phyloP scores from a whole-genome alignment of 2,329 filamentous ascomycete genomes.

The Uncinocarpus reesii region DNA sequence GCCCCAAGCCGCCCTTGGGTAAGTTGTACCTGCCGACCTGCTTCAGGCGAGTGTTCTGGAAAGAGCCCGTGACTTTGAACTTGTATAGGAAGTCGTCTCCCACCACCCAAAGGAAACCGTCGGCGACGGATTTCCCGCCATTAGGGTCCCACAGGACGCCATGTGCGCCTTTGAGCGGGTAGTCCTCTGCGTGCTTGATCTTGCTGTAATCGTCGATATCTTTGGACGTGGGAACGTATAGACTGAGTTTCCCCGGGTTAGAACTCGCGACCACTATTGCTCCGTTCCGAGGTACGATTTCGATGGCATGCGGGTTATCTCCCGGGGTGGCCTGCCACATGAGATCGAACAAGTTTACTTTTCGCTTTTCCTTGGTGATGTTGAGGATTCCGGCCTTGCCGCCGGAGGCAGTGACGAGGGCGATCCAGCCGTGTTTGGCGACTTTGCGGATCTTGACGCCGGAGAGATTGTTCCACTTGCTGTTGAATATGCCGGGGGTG shows the following conservation, averaged over 20 bases:
- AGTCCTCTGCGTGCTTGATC: slow-evolving; percentile 9
- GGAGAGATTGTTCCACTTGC: slow-evolving; percentile 16
- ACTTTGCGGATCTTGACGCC: slow-evolving; percentile 19
- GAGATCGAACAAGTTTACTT: slow-evolving; percentile 22
- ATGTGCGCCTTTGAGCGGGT: slow-evolving; percentile 9
- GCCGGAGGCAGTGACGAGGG: slow-evolving; percentile 17
- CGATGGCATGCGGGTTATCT: slow-evolving; percentile 18
- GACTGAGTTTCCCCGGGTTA: slow-evolving; percentile 14
- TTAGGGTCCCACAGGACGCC: slow-evolving; percentile 15
- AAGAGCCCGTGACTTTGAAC: slow-evolving; percentile 11
- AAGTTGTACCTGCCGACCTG: slow-evolving; percentile 3
- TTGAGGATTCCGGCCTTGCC: slow-evolving; percentile 35
- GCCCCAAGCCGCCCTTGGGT: slow-evolving; percentile 14
- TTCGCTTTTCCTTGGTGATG: slow-evolving; percentile 40
- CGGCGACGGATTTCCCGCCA: background rate
- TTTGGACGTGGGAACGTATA: slow-evolving; percentile 16
- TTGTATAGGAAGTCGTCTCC: slow-evolving; percentile 10
- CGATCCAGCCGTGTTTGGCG: slow-evolving; percentile 16
- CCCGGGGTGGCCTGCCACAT: slow-evolving; percentile 16
- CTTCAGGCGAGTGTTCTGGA: slow-evolving; percentile 8
- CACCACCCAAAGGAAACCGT: slow-evolving; percentile 11
- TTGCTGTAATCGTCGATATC: slow-evolving; percentile 14
- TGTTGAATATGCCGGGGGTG: slow-evolving; percentile 11
- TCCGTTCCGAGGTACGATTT: slow-evolving; percentile 16
- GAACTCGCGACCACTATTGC: slow-evolving; percentile 18